Base-by-base conservation (phyloP, 1,284 basidiomycete species). In the Earliella scabrosa region DNA sequence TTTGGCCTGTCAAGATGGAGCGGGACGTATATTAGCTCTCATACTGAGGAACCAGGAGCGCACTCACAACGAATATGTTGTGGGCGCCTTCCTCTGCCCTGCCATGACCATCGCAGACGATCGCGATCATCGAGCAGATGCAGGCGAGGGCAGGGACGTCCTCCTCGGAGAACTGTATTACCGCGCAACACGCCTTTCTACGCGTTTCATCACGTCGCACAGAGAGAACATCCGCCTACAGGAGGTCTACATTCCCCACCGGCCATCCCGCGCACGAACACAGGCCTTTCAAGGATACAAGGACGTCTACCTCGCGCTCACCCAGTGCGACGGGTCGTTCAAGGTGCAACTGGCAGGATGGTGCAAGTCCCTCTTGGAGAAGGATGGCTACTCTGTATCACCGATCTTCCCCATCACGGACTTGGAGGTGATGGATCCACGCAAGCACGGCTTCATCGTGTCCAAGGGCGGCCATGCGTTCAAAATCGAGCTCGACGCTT, bases 191-290 rank as follows among this genome's bases (percentile, higher is more conserved):
- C 48, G 29, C 13, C 24, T 55, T 4, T 41, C 54, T 3, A 35
- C 36, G 8, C 24, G 32, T 1, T 55, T 55, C 44, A 21, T 55
- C 44, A n/a, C 41, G 20, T 29, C 43, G 3, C 44, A 55, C 31
- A 43, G 44, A 10, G 36, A 41, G 4, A 35, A 16, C 43, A 39
- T 50, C 36, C 39, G 39, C 9, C 3, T 47, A 4, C 23, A 41
- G 34, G 57, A 59, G 3, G 38, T 61, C 7, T 59, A 59, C 45
- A 51, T 61, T 18, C 54, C 56, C 1, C 50, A 61, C 23, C 51
- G 56, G 3, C 60, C 60, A 0, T 52, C 60, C 0, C 52, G 40
- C 2, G 48, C 26, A 7, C 41, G 21, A 8, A 50, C 47, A 11
- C 51, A 49, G 26, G 53, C 35, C 7, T 44, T 56, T 6, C 60